These are phyloP conservation scores for Amanita pseudoporphyria DNA, from an alignment of 768 basidiomycete species.

Conservation along the genomic window DNA sequence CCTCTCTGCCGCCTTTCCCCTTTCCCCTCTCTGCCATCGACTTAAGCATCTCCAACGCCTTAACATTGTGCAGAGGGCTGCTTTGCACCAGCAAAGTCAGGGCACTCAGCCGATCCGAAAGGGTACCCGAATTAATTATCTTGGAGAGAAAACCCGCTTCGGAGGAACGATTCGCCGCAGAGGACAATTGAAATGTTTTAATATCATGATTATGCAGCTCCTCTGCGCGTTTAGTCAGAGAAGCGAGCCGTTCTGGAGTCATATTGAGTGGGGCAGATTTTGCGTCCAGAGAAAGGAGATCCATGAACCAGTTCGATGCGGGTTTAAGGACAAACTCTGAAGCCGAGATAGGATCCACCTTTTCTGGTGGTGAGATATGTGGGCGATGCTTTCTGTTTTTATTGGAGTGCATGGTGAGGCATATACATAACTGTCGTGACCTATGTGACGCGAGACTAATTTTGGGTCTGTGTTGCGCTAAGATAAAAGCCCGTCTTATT, in stretches of 20 bases:
- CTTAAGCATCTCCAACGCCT: constrained; percentile 68
- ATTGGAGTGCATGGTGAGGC: too few species aligned
- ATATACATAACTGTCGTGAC: too few species aligned
- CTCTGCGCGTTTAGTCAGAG: constrained; percentile 37
- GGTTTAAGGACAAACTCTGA: too few species aligned
- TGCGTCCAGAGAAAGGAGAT: constrained; percentile 30
- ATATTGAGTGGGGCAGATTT: constrained; percentile 11
- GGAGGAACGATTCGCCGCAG: constrained; percentile 53
- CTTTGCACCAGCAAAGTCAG: constrained; percentile 83
- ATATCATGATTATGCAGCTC: constrained; percentile 34
- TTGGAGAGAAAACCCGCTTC: constrained; percentile 78
- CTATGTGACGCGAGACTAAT: too few species aligned
- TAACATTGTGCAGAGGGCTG: constrained; percentile 78
- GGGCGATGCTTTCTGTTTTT: too few species aligned
- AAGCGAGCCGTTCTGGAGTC: constrained; percentile 28
- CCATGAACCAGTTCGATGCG: constrained; percentile 57
- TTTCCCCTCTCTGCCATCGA: constrained; percentile 69
- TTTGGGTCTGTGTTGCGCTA: too few species aligned
- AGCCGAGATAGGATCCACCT: too few species aligned
- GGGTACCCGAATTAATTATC: constrained; percentile 81
- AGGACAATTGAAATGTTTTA: constrained; percentile 39
- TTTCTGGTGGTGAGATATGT: too few species aligned
- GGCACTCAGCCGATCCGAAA: constrained; percentile 87
- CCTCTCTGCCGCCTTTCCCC: constrained; percentile 86
- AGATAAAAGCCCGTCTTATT: too few species aligned